phyloP scores from a whole-genome alignment of 495 filamentous ascomycete species.

The Parmelia sp. region DNA sequence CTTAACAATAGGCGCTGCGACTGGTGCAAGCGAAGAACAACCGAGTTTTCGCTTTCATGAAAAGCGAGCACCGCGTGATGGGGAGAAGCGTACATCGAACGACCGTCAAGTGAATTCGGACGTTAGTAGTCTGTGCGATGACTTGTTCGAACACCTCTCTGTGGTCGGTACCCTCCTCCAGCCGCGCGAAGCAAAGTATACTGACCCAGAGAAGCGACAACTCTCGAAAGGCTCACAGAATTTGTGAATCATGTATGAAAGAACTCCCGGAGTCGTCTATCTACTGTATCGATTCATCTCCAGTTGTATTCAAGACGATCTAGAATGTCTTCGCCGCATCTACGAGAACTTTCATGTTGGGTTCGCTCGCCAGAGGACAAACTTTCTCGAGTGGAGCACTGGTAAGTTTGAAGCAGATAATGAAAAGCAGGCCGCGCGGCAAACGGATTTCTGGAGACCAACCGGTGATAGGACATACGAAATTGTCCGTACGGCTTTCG shows the following conservation, averaged over 20 bases:
- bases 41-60: too few relatives aligned
- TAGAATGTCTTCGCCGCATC: conserved; percentile 4
- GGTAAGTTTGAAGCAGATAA: background rate
- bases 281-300: background rate
- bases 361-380: conserved; percentile 10
- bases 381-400: conserved; percentile 9
- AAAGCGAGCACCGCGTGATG: too few relatives aligned
- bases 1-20: too few relatives aligned
- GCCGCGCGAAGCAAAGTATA: background rate
- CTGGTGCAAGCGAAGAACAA: too few relatives aligned
- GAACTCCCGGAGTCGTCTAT: background rate
- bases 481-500: conserved; percentile 16
- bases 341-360: conserved; percentile 6
- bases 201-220: background rate
- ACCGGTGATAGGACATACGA: conserved; percentile 5
- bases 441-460: conserved; percentile 18
- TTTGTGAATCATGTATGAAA: background rate
- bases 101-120: too few relatives aligned
- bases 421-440: conserved; percentile 8
- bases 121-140: too few relatives aligned
- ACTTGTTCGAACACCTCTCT: too few relatives aligned
- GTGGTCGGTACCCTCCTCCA: too few relatives aligned
- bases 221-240: background rate
- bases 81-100: too few relatives aligned
- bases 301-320: conserved; percentile 20